Evolutionary conservation across 1,139 yeast genomes (phyloP).

Genomic region (Debaryomyces sp.): DNA sequence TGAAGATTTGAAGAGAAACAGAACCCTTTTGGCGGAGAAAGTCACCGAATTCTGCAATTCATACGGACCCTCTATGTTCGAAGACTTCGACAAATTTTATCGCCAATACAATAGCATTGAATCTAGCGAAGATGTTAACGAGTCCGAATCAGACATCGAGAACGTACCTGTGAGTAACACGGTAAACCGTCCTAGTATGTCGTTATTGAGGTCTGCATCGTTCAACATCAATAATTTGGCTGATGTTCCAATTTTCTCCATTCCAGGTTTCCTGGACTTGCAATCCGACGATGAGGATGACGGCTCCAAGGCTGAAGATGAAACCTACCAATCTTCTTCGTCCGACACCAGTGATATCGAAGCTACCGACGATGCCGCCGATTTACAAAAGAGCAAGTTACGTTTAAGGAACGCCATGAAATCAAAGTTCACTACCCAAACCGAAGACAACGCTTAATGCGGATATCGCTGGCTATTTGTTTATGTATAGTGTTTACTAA

Average conservation of each 20-base stretch:
- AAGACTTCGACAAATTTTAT: constrained; percentile 54
- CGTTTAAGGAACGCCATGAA: constrained; percentile 8
- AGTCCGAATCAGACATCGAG: constrained; percentile 9
- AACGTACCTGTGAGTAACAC: constrained; percentile 5
- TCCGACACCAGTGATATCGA: neutral
- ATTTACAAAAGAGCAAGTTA: neutral
- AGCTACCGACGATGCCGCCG: neutral
- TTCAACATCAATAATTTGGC: constrained; percentile 23
- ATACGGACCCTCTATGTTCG: constrained; percentile 77
- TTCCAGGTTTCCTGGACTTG: constrained; percentile 1
- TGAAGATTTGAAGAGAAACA: constrained; percentile 53
- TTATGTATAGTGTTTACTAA: neutral
- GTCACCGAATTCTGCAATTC: constrained; percentile 71
- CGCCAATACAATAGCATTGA: constrained; percentile 25
- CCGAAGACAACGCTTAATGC: neutral
- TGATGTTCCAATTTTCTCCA: constrained; percentile 25
- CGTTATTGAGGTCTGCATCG: constrained; percentile 10
- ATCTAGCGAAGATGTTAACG: constrained; percentile 10
- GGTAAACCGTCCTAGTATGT: constrained; percentile 3
- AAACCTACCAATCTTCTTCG: neutral
- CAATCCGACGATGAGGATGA: neutral
- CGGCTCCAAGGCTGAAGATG: constrained; percentile 11
- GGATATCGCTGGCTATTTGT: neutral
- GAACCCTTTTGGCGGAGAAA: constrained; percentile 56
- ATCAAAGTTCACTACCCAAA: neutral